phyloP scores from a whole-genome alignment of 441 rosid genomes.

The Aquilaria agallochum region DNA sequence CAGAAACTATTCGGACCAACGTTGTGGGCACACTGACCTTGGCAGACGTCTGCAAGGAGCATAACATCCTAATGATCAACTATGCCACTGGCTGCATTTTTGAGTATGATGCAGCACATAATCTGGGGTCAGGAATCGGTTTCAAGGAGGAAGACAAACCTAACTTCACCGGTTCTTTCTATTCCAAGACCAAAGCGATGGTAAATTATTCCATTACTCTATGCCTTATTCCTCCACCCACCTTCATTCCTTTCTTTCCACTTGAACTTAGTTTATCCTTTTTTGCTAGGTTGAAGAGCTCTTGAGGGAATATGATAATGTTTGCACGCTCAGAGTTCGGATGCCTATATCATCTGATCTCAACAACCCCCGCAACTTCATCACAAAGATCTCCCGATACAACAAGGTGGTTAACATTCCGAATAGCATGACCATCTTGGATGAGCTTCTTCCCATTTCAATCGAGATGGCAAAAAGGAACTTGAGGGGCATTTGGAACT shows the following conservation, averaged over 20 bases:
- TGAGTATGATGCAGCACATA: conserved; percentile 33
- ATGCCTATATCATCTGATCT: conserved; percentile 48
- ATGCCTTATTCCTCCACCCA: not conserved
- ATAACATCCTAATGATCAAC: conserved; percentile 30
- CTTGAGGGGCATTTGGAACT: conserved; percentile 38
- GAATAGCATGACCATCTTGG: conserved; percentile 42
- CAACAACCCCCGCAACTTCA: conserved; percentile 35
- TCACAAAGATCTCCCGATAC: conserved; percentile 34
- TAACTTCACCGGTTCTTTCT: conserved; percentile 40
- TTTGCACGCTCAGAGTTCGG: conserved; percentile 37
- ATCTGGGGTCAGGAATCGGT: conserved; percentile 32
- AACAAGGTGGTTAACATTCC: conserved; percentile 42
- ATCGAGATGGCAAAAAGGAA: conserved; percentile 44
- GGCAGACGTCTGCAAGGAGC: conserved; percentile 41
- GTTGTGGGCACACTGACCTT: conserved; percentile 36
- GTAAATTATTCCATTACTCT: conserved; percentile 11
- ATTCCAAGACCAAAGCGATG: conserved; percentile 48
- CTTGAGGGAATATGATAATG: conserved; percentile 32
- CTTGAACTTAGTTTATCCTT: not conserved
- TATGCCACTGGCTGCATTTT: conserved; percentile 42
- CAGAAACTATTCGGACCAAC: conserved; percentile 37
- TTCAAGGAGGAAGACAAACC: conserved; percentile 43
- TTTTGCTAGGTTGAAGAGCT: conserved; percentile 35
- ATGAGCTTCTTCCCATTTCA: conserved; percentile 39
- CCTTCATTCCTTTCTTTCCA: not conserved